phyloP scores from a whole-genome alignment of 148 eudicot species.

The Rhododendron williamsianum region DNA sequence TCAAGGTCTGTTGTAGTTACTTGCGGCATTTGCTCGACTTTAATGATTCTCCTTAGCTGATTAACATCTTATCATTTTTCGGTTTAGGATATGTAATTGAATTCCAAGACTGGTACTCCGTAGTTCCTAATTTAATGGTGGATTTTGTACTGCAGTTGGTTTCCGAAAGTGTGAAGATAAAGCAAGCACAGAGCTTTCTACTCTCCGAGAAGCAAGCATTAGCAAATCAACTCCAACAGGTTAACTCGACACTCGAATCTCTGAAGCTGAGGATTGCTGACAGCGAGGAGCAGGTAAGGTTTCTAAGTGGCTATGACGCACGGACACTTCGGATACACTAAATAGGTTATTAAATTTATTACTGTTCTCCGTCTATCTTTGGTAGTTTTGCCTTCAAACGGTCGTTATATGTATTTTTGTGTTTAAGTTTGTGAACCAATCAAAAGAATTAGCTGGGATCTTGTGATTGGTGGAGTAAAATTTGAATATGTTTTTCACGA shows the following conservation, averaged over 20 bases:
- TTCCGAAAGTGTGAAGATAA: constrained; percentile 92
- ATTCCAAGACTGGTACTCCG: not conserved
- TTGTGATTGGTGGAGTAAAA: not conserved
- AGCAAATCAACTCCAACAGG: constrained; percentile 54
- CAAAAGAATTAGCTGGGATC: not conserved
- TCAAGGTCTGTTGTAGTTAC: constrained; percentile 48
- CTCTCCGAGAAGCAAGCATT: constrained; percentile 62
- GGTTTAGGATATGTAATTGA: not conserved
- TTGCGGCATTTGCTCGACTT: not conserved
- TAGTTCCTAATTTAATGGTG: not conserved
- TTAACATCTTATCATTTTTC: not conserved
- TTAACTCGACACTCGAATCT: constrained; percentile 45
- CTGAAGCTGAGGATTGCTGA: constrained; percentile 45
- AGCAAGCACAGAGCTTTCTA: constrained; percentile 64
- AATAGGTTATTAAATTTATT: not conserved
- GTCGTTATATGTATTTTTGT: not conserved
- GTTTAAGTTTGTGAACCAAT: not conserved
- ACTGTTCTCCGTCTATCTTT: not conserved
- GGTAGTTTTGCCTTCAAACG: not conserved
- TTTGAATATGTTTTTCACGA: not conserved
- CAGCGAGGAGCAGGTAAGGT: constrained; percentile 70
- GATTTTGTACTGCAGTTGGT: constrained; percentile 56
- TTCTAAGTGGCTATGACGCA: not conserved
- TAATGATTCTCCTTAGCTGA: not conserved
- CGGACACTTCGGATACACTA: not conserved